Conservation (phyloP, 495 filamentous ascomycete species). For the Pyrenula aspistea region DNA sequence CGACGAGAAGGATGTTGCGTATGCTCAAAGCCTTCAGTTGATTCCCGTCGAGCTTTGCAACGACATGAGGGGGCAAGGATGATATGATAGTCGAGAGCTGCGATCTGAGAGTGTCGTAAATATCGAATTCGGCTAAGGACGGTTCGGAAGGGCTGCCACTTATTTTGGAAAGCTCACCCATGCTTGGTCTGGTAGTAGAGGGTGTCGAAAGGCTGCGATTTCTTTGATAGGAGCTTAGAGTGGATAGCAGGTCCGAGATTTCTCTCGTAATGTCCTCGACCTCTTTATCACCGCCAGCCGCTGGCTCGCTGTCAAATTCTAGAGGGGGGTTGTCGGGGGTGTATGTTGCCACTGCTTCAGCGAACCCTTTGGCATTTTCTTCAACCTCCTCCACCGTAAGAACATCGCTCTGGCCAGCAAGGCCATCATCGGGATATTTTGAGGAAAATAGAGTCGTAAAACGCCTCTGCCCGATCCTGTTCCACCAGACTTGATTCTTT, state of each 20-base stretch:
- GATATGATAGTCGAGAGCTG: slow-evolving; percentile 62
- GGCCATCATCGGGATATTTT: slow-evolving; percentile 6
- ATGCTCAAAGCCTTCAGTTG: slow-evolving; percentile 71
- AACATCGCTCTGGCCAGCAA: slow-evolving; percentile 9
- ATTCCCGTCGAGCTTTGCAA: slow-evolving; percentile 76
- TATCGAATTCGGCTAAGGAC: slow-evolving; percentile 51
- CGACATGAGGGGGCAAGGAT: slow-evolving; percentile 70
- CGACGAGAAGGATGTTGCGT: slow-evolving; percentile 66
- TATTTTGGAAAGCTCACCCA: slow-evolving; percentile 28
- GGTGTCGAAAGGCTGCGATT: slow-evolving; percentile 56
- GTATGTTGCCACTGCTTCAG: slow-evolving; percentile 22
- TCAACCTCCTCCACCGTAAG: slow-evolving; percentile 30
- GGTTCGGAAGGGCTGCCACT: slow-evolving; percentile 35
- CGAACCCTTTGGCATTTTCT: slow-evolving; percentile 19
- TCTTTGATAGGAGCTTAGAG: slow-evolving; percentile 74
- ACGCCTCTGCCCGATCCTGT: slow-evolving; percentile 52
- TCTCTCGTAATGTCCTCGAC: slow-evolving; percentile 64
- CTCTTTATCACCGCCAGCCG: slow-evolving; percentile 42
- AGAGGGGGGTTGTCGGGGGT: slow-evolving; percentile 25
- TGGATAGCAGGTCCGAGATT: slow-evolving; percentile 74
- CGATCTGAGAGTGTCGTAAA: slow-evolving; percentile 64
- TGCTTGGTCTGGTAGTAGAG: slow-evolving; percentile 23
- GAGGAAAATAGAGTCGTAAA: slow-evolving; percentile 39
- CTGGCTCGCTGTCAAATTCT: slow-evolving; percentile 27
- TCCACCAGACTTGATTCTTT: slow-evolving; percentile 80